Base-by-base conservation (phyloP, 2,329 filamentous ascomycete genomes). In the Talaromyces islandicus region DNA sequence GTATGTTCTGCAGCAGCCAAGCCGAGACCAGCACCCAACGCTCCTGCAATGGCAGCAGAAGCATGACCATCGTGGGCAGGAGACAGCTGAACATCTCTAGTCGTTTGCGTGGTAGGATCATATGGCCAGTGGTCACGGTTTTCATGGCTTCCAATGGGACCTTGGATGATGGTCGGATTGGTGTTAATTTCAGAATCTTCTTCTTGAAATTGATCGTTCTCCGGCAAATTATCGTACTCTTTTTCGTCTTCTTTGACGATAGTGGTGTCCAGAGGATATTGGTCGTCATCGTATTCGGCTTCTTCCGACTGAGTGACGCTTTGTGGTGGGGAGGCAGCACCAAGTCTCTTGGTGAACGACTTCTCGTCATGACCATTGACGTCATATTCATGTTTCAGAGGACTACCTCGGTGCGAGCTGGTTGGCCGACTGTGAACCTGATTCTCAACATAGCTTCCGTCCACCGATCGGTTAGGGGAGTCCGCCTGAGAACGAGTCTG, bases 121-220 rank as follows among this genome's bases (percentile, higher is more conserved):
- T 84, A 83, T 32, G 80, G 80, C 80, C 84, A 86, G 58, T 81
- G 78, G 55, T 82, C 80, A 24, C 73, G 73, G 62, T 75, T 76
- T 53, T 77, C 78, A 64, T 79, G 78, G 52, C 83, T 85, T 56
- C 85, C 87, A 55, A 89, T 83, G 0, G 87, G 88, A 19, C 89
- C 91, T 65, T 92, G 84, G 46, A 95, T 86, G 55, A 92, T 82
- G 0, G 92, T 96, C 2, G 91, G 91, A 69, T 95, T 95, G 19
- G 92, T 96, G 52, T 85, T 88, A 17, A 91, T 82, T 63, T 95
- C 91, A 12, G 71, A 72, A 60, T 78, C 75, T 4, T 74, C 73
- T 48, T 84, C 83, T 21, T 81, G 71, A 25, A 46, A 19, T 52
- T 78, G 81, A 64, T 90, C 88, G 4, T 88, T 91, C 68, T 90